Evolutionary conservation across 805 yeast genomes (phyloP).

Genomic region (Wickerhamomyces hampshirensis): DNA sequence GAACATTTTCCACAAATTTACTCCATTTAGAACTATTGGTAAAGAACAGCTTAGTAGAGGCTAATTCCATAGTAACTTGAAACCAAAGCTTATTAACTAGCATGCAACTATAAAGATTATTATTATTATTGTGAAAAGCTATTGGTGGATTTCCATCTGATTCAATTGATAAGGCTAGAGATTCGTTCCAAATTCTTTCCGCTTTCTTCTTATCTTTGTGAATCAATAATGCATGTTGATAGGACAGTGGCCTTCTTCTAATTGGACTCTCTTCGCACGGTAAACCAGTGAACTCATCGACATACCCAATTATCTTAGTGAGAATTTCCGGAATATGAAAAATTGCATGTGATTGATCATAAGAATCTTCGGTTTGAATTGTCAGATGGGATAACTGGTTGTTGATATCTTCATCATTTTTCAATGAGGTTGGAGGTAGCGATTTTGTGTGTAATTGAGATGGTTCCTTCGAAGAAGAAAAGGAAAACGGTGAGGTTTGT

Average conservation of each 20-base stretch:
- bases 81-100: conserved; percentile 68
- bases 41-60: conserved; percentile 54
- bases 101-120: conserved; percentile 54
- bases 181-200: conserved; percentile 36
- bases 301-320: conserved; percentile 50
- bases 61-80: conserved; percentile 46
- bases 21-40: conserved; percentile 41
- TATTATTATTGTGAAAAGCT: conserved; percentile 2
- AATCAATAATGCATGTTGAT: conserved; percentile 61
- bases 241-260: conserved; percentile 65
- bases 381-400: conserved; percentile 9
- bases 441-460: conserved; percentile 1
- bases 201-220: conserved; percentile 53
- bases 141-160: conserved; percentile 21
- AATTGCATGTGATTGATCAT: conserved; percentile 30
- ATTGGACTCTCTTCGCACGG: conserved; percentile 59
- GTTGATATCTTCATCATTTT: conserved; percentile 9
- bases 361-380: neutral
- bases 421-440: conserved; percentile 4
- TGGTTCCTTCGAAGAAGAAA: conserved; percentile 4
- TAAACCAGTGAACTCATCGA: conserved; percentile 50
- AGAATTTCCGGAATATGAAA: conserved; percentile 78
- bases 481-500: conserved; percentile 5
- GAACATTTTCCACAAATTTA: conserved; percentile 27
- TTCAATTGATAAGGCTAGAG: conserved; percentile 12